Base-by-base conservation (phyloP, 2,329 filamentous ascomycete genomes). In the Nannizziopsis arthrosporioides region DNA sequence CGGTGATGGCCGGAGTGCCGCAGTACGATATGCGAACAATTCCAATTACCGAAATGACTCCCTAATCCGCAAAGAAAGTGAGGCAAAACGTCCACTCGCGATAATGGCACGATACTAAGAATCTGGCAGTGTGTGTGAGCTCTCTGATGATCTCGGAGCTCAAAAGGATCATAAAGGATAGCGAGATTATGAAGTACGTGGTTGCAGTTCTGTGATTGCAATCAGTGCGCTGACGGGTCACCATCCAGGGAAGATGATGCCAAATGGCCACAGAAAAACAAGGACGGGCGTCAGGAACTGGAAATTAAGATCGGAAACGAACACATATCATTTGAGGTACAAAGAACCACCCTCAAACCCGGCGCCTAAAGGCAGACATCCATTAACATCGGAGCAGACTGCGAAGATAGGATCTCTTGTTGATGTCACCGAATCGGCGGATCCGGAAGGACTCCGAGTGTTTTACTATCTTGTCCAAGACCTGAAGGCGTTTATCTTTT, bases 381-480 rank as follows among this genome's bases (percentile, higher is more conserved):
- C 11, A 32, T 1, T 17, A 19, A 35, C 52, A 48, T 46, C 18
- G 32, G 42, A 43, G 12, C 55, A 95, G 89, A 98, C 92, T 27
- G 92, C 92, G 32, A 98, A 98, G 70, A 96, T 98, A 57, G 92
- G 92, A 52, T 96, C 92, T 7, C 73, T 98, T 44, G 89, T 94
- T 56, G 92, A 98, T 63, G 92, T 98, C 51, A 93, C 88, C 44
- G 92, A 96, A 63, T 95, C 89, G 2, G 84, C 86, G 44, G 92
- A 98, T 62, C 92, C 92, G 1, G 92, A 98, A 68, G 92, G 92
- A 27, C 77, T 98, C 10, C 81, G 92, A 43, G 92, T 98, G 2
- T 98, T 98, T 68, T 98, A 98, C 73, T 98, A 98, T 63, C 81
- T 98, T 6, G 90, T 96, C 4, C 92, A 98, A 63, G 92, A 98